Conservation (phyloP, 108 stramenopile species). For the Nitzschia sp. region DNA sequence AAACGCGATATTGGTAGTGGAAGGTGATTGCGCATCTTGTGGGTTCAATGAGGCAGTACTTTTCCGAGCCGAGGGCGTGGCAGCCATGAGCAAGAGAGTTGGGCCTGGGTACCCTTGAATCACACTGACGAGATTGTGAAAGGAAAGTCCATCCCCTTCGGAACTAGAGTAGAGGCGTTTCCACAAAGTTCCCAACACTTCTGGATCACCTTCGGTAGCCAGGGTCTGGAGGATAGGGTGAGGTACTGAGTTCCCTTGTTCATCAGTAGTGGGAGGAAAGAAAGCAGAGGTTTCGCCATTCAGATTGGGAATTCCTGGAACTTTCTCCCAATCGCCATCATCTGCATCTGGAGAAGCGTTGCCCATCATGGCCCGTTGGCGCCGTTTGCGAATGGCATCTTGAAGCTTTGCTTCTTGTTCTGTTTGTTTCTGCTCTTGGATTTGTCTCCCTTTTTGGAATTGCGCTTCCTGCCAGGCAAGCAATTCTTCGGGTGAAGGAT, state of each 20-base stretch:
- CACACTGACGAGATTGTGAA: constrained; percentile 35
- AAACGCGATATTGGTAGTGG: constrained; percentile 46
- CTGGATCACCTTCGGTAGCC: constrained; percentile 40
- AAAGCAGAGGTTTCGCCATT: constrained; percentile 44
- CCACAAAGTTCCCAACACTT: constrained; percentile 55
- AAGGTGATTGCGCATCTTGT: not conserved
- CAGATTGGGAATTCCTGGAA: constrained; percentile 41
- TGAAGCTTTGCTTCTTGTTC: constrained; percentile 15
- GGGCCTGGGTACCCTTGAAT: constrained; percentile 56
- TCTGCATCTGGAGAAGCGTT: constrained; percentile 14
- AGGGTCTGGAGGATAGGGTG: constrained; percentile 32
- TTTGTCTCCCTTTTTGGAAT: constrained; percentile 44
- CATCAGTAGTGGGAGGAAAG: constrained; percentile 31
- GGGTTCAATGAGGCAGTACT: not conserved
- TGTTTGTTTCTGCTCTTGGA: constrained; percentile 17
- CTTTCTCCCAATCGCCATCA: constrained; percentile 41
- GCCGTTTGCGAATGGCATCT: not conserved
- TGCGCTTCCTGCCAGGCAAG: constrained; percentile 65
- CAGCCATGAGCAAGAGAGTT: constrained; percentile 36
- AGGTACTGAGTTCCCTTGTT: constrained; percentile 9
- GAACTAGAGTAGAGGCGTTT: constrained; percentile 48
- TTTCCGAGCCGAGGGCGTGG: constrained; percentile 32
- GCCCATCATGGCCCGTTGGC: not conserved
- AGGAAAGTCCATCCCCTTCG: constrained; percentile 55
- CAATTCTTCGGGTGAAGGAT: constrained; percentile 64